Evolutionary conservation across 345 rosid species (phyloP).

Genomic region (Populus nigra): DNA sequence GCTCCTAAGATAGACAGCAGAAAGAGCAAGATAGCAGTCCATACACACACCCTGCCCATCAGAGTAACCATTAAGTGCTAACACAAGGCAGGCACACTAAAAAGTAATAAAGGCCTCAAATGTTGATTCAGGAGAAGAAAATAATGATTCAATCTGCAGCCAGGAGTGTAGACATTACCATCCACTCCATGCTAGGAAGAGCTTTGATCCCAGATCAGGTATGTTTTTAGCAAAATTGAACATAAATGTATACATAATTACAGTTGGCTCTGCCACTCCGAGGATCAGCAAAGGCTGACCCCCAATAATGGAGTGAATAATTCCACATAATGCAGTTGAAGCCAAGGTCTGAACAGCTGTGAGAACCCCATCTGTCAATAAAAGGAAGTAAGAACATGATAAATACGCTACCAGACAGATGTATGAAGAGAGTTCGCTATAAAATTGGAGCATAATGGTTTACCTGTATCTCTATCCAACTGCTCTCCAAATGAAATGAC

Average conservation of each 20-base stretch:
- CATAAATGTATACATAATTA: constrained; percentile 34
- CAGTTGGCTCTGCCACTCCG: constrained; percentile 38
- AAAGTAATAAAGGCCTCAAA: constrained; percentile 1
- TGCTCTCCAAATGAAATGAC: constrained; percentile 36
- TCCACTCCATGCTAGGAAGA: constrained; percentile 35
- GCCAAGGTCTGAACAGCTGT: constrained; percentile 32
- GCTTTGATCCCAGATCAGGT: constrained; percentile 32
- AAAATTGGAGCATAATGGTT: background rate
- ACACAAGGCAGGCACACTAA: background rate
- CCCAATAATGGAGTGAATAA: constrained; percentile 29
- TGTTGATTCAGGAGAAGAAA: background rate
- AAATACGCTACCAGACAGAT: background rate
- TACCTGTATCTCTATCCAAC: constrained; percentile 32
- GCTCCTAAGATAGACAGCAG: constrained; percentile 28
- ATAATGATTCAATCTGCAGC: background rate
- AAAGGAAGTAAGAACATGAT: background rate
- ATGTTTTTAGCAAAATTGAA: constrained; percentile 29
- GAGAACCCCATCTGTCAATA: constrained; percentile 22
- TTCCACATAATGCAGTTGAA: constrained; percentile 32
- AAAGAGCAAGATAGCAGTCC: constrained; percentile 32
- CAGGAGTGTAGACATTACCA: constrained; percentile 22
- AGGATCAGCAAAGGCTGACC: constrained; percentile 36
- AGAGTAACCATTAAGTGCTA: background rate
- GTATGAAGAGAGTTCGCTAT: no score
- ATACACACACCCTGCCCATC: constrained; percentile 30